Evolutionary conservation across 2,329 filamentous ascomycete species (phyloP), one percentile per base, ranked within the genome.

Genomic region (Ascochyta lentis): DNA sequence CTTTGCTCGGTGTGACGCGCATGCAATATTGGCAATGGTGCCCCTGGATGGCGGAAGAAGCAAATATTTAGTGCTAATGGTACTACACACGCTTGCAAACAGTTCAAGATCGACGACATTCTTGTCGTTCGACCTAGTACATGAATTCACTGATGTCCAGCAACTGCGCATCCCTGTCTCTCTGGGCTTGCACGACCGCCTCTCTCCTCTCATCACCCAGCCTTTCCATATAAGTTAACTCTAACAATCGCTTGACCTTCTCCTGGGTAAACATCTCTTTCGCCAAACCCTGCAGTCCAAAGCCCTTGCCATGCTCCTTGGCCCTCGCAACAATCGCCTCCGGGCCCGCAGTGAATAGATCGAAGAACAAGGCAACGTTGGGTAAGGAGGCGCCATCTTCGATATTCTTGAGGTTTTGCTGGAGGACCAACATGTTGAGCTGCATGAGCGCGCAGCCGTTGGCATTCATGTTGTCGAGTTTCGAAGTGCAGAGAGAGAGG

Each of bases 371-470:
- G 19, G 85, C 83, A 1, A 88, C 85, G 33, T 85, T 79, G 4
- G 81, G 80, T 26, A 94, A 80, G 53, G 84, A 82, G 3, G 90
- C 88, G 8, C 84, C 84, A 2, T 85, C 81, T 75, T 95, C 92
- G 49, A 99, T 88, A 64, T 96, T 96, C 79, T 96, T 96, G 51
- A 99, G 85, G 68, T 96, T 97, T 73, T 99, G 95, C 77, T 98
- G 94, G 47, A 99, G 81, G 37, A 99, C 95, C 23, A 97, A 83
- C 44, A 97, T 92, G 73, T 99, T 96, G 68, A 98, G 86, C 73
- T 92, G 89, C 86, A 99, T 92, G 34, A 92, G 86, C n/a, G 88
- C 86, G 56, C 89, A 91, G 38, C 95, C 95, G 66, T 89, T 86
- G 34, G 78, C 80, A 74, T 99, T 97, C 87, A 99, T 94, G 7